Evolutionary conservation across 2,329 filamentous ascomycete genomes (phyloP), one percentile per base, ranked within the genome.

Genomic region (Nemania bipapillata): DNA sequence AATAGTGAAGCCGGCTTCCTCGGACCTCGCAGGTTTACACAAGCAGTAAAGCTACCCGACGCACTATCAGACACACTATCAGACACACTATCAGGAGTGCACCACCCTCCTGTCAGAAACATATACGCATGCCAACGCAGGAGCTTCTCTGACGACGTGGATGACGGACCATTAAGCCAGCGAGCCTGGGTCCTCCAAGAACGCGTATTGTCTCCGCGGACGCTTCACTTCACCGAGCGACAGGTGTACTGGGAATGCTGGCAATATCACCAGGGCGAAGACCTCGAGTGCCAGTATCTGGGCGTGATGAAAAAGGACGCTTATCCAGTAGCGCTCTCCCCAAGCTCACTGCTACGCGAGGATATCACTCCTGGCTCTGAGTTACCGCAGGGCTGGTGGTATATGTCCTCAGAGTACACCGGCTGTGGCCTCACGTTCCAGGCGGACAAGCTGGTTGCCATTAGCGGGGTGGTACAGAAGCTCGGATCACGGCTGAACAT

Each of bases 181-280:
- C 53, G 65, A 22, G 59, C 59, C 22, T 67, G 59, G 59, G 53
- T 58, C 1, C 54, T 63, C 2, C 45, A 63, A 35, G 65, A 67
- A 67, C 32, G 47, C 5, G 47, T 58, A 7, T 47, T 67, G 3
- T 63, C 53, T 20, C 65, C 52, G 4, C 52, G 59, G 26, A 63
- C 59, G 15, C 59, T 63, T 37, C 59, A 58, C 15, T 67, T 57
- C 24, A 67, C 65, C 7, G 35, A 57, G 20, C 22, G 56, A 4
- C 64, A 67, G 35, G 30, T 58, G 40, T 63, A 63, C 8, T 65
- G 55, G 63, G 47, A 65, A 17, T 65, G 63, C n/a, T 65, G 47
- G 35, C 32, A 59, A 17, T 28, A 54, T 35, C 47, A 59, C 20
- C 59, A 63, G 12, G 53, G 59, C 3, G 65, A 67, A 67, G 53